Evolutionary conservation across 805 yeast genomes (phyloP), one percentile per base, ranked within the genome.

Genomic region (Wickerhamomyces canadensis): DNA sequence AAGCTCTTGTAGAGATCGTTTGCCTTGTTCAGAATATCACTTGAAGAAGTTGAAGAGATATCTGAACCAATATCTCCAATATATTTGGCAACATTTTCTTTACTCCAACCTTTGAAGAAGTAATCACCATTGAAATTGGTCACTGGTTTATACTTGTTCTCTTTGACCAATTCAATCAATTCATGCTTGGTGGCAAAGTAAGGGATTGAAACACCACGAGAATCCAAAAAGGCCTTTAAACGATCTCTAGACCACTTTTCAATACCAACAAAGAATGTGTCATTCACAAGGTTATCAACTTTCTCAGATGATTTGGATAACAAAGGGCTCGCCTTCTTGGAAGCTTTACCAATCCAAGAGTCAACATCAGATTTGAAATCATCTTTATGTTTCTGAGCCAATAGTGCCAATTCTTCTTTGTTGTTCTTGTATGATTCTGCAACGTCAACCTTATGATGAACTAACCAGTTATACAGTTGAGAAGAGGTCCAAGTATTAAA

Each of bases 401-500:
- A 18, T 11, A 55, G 41, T 5, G 59, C 49, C 33, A 72, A 54
- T 26, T 60, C 56, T 24, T 66, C 64, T 40, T 58, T 65, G 32
- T 60, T 59, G 9, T 47, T 32, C 16, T 57, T 60, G 11, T 54
- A 33, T n/a, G 58, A 51, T 25, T 64, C 62, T 27, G 61, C 60
- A 29, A 66, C 49, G 12, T 58, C 55, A 27, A 67, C 54, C 21
- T 70, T 72, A 48, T 73, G 76, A 28, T 61, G 52, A 37, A 63
- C 55, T 24, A 80, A 56, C 76, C 84, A 80, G 41, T 69, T 70
- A 47, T 66, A 61, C 41, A 80, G 56, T 48, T 79, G 83, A 5
- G 68, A 61, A 19, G 70, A 63, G 4, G 75, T 57, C 82, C 82
- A 76, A 14, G 64, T 57, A 40, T 73, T 64, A 52, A 76, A 69